phyloP scores from a whole-genome alignment of 202 grass and related monocot species.

The Panicum virgatum region DNA sequence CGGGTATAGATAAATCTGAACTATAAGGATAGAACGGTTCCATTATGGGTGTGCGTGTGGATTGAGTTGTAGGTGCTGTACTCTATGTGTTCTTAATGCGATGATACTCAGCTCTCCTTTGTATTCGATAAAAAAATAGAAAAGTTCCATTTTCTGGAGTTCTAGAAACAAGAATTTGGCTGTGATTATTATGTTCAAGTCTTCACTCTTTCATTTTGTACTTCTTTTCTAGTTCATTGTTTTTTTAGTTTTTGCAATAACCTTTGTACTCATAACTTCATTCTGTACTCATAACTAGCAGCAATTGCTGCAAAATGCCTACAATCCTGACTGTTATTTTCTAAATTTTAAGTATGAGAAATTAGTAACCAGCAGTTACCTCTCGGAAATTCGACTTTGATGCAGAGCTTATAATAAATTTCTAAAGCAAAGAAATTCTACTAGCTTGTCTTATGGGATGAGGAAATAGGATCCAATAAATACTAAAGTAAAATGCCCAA shows the following conservation, averaged over 20 bases:
- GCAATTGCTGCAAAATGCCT: background rate
- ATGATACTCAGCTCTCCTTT: too few species aligned
- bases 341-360: background rate
- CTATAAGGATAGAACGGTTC: background rate
- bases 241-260: background rate
- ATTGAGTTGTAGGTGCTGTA: too few species aligned
- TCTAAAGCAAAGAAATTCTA: background rate
- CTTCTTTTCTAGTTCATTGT: background rate
- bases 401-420: background rate
- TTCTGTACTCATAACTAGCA: background rate
- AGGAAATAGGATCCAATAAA: constrained; percentile 8
- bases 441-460: constrained; percentile 1
- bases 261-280: background rate
- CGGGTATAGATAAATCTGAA: background rate
- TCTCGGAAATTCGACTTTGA: background rate
- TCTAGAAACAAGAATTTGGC: background rate
- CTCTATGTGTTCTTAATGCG: too few species aligned
- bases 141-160: background rate
- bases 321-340: background rate
- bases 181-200: background rate
- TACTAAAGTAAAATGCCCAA: background rate
- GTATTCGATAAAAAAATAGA: background rate
- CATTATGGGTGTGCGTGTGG: too few species aligned
- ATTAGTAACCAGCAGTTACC: background rate
- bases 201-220: background rate